phyloP scores from a whole-genome alignment of 2,329 filamentous ascomycete species.

The Fusarium heterosporum region DNA sequence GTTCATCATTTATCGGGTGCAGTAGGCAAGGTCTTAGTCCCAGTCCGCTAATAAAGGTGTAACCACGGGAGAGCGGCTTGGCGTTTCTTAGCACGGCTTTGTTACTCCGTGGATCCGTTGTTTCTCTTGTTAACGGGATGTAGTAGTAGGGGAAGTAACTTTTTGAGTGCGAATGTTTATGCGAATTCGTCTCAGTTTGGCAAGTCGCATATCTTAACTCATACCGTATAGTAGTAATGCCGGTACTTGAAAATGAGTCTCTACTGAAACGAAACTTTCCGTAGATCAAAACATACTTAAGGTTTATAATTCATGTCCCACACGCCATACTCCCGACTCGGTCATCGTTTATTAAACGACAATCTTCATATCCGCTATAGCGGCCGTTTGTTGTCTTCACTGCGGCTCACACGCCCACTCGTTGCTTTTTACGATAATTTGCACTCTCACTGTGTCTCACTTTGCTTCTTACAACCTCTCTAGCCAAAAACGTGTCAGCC shows the following conservation, averaged over 20 bases:
- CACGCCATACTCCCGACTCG: not conserved
- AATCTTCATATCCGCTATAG: constrained; percentile 3
- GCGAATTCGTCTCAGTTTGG: too few relatives aligned
- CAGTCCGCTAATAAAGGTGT: not conserved
- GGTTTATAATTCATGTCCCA: too few relatives aligned
- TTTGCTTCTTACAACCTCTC: constrained; percentile 9
- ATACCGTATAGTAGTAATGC: too few relatives aligned
- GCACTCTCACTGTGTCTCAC: not conserved
- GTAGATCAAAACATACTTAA: not conserved
- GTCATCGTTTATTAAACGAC: not conserved
- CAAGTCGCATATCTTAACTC: too few relatives aligned
- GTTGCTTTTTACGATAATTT: constrained; percentile 18
- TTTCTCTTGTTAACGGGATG: not conserved
- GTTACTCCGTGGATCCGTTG: not conserved
- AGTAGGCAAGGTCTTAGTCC: not conserved
- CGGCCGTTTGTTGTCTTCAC: constrained; percentile 27
- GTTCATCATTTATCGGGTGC: constrained; percentile 1
- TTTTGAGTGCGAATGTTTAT: too few relatives aligned
- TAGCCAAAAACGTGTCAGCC: constrained; percentile 23
- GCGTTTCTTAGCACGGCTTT: not conserved
- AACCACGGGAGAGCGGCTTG: not conserved
- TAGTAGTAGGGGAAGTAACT: not conserved
- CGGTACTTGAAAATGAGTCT: too few relatives aligned
- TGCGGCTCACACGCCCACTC: constrained; percentile 12
- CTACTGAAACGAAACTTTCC: not conserved